Conservation (phyloP, 129 eudicot species). For the Escallonia rubra region DNA sequence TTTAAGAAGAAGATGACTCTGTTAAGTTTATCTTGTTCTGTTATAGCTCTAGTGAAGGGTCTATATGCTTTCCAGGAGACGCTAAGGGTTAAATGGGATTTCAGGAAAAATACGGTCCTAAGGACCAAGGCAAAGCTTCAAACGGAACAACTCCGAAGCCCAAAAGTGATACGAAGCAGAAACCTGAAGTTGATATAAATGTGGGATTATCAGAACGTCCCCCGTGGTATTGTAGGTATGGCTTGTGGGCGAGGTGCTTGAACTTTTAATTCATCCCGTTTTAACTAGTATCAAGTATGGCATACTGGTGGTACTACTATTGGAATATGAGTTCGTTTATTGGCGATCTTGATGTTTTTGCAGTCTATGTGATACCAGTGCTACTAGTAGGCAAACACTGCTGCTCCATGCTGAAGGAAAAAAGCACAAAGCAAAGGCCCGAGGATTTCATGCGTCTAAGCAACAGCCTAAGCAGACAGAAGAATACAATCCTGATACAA, state of each 20-base stretch:
- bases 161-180: constrained; percentile 53
- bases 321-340: constrained; percentile 3
- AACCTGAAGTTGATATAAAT: constrained; percentile 77
- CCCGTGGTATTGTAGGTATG: constrained; percentile 98
- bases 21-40: not conserved
- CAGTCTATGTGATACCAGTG: constrained; percentile 92
- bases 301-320: too few relatives aligned
- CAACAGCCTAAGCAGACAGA: constrained; percentile 62
- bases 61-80: not conserved
- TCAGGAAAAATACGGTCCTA: constrained; percentile 99
- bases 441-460: constrained; percentile 79
- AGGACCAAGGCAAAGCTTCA: constrained; percentile 64
- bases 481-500: constrained; percentile 36
- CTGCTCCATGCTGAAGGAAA: constrained; percentile 93
- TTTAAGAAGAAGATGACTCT: not conserved
- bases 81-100: not conserved
- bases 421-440: constrained; percentile 89
- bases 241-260: not conserved
- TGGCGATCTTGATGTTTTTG: constrained; percentile 8
- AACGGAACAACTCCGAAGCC: constrained; percentile 59
- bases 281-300: too few relatives aligned
- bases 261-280: not conserved
- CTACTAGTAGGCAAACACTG: constrained; percentile 88
- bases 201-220: constrained; percentile 87
- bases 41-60: not conserved